Evolutionary conservation across 306 rosid genomes (phyloP), one percentile per base, ranked within the genome.

Genomic region (Astragalus membranaceus): DNA sequence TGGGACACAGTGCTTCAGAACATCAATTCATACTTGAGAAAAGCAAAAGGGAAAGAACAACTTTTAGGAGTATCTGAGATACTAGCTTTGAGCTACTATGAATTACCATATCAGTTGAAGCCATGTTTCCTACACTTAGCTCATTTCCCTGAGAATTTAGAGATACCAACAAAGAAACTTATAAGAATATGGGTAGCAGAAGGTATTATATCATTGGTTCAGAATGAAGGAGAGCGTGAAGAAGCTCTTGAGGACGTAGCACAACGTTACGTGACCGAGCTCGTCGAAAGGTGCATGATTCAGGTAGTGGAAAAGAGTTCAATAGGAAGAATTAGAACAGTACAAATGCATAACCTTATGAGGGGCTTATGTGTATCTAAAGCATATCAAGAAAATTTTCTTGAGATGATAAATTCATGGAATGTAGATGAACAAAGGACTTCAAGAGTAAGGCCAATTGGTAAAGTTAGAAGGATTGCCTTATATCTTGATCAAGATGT

Each of bases 101-200:
- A 81, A 76, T 55, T 88, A 49, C 86, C 93, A 35, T 77, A 79
- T 70, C 83, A 75, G 17, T 64, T 88, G 60, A 88, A 88, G 42
- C 84, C 80, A 49, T 88, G 90, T n/a, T 83, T 88, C 60, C 62
- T 85, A 8, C 78, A 85, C 60, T 48, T 85, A 6, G 77, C 87
- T 5, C 84, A 85, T 67, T 88, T 76, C 30, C 90, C 88, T 0
- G 88, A 85, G 71, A 87, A 85, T 46, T 0, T 41, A 33, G 85
- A 85, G 65, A 83, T 88, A 59, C 81, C 79, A 14, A 68, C 83
- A 29, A 85, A 81, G 76, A 78, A 76, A 55, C 14, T 88, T 0
- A 73, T 68, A 47, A 78, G 80, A 59, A 32, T 79, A 32, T 88
- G 93, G 93, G 82, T 85, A 59, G 86, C 90, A 6, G 90, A 85